phyloP scores from a whole-genome alignment of 352 stramenopile genomes.

The Thraustotheca clavata region DNA sequence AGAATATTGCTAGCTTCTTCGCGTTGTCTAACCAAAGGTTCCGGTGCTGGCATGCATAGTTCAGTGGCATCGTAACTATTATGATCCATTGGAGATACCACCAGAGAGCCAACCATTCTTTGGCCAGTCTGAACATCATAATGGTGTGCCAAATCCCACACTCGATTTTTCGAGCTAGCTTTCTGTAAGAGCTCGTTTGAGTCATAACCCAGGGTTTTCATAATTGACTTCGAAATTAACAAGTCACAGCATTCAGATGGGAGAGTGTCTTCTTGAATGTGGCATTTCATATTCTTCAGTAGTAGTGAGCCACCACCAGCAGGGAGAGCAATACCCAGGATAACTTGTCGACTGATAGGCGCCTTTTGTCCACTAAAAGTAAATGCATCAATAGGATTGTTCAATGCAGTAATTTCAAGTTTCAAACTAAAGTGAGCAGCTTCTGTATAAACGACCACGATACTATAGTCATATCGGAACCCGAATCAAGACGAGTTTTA shows the following conservation, averaged over 20 bases:
- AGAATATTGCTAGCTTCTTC: background rate
- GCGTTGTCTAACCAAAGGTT: background rate
- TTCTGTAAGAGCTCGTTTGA: background rate
- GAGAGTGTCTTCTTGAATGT: background rate
- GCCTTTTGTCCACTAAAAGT: background rate
- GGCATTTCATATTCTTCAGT: background rate
- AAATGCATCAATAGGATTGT: background rate
- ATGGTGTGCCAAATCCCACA: slow-evolving; percentile 1
- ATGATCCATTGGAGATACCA: background rate
- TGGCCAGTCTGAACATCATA: background rate
- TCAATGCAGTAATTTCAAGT: background rate
- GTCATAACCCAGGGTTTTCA: background rate
- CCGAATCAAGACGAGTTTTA: background rate
- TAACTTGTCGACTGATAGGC: background rate
- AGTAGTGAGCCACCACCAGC: background rate
- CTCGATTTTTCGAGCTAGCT: background rate
- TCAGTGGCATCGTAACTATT: background rate
- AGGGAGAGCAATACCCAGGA: background rate
- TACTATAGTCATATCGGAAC: background rate
- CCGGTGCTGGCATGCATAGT: background rate
- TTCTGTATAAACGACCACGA: background rate
- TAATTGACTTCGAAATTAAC: background rate
- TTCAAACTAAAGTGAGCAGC: background rate
- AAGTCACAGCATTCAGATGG: background rate
- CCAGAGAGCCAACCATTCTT: background rate